Conservation (phyloP, 768 basidiomycete genomes). For the Tulasnella sp. region DNA sequence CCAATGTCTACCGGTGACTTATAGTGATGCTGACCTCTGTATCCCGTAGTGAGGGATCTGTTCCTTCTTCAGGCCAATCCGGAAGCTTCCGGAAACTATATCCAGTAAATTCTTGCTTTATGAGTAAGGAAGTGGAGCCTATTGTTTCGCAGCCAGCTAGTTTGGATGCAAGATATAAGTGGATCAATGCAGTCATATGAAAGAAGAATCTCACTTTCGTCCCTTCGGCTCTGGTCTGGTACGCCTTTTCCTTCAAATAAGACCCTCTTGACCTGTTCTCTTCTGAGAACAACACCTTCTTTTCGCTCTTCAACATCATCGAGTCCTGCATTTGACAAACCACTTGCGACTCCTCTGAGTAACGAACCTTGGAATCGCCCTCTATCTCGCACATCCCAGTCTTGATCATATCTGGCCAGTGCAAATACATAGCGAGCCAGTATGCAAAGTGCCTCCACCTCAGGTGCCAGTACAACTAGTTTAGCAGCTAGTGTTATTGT, state of each 20-base stretch:
- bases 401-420: conserved; percentile 74
- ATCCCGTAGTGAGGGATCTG: conserved; percentile 64
- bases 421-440: conserved; percentile 63
- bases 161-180: conserved; percentile 5
- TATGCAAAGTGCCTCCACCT: conserved; percentile 28
- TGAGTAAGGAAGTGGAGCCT: conserved; percentile 55
- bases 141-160: conserved; percentile 28
- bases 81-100: conserved; percentile 41
- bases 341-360: conserved; percentile 37
- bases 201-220: conserved; percentile 21
- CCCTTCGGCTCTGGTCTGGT: conserved; percentile 32
- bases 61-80: conserved; percentile 81
- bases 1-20: too few species aligned
- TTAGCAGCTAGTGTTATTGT: conserved; percentile 78
- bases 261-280: conserved; percentile 69
- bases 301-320: conserved; percentile 35
- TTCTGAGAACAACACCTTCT: conserved; percentile 62
- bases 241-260: conserved; percentile 63
- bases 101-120: conserved; percentile 39
- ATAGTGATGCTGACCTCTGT: conserved; percentile 24
- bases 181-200: not conserved
- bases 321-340: conserved; percentile 18
- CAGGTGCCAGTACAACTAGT: conserved; percentile 52
- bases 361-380: conserved; percentile 66
- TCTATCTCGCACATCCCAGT: conserved; percentile 87